Percentiles rank a stretch among this genome's conserved stretches.
Conservation (phyloP, 257 asterid genomes). For the Solanum stenotomum region DNA sequence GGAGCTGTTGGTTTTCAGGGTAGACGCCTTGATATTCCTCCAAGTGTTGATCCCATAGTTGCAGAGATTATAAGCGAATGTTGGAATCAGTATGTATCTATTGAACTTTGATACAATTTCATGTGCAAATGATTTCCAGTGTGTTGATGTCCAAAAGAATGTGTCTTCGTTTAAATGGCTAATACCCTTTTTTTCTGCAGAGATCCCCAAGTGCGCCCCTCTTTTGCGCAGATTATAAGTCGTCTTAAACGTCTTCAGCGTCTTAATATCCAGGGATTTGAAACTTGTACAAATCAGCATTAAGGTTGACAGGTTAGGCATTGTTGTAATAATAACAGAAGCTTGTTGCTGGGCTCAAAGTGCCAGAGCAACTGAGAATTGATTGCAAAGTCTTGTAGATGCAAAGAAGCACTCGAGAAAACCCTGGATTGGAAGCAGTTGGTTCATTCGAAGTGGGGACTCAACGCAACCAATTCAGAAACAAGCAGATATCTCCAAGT, state of each 20-base stretch:
- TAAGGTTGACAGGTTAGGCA: conserved; percentile 1
- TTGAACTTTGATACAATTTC: not conserved
- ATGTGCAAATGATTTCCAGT: not conserved
- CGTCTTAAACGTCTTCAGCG: conserved; percentile 69
- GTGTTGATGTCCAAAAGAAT: not conserved
- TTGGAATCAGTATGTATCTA: conserved; percentile 65
- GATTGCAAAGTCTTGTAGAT: conserved; percentile 18
- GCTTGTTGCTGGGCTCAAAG: conserved; percentile 23
- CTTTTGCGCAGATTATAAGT: conserved; percentile 74
- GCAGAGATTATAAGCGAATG: conserved; percentile 72
- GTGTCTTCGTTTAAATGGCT: not conserved
- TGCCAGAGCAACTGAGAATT: conserved; percentile 17
- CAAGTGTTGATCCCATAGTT: conserved; percentile 59
- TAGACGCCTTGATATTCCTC: conserved; percentile 66
- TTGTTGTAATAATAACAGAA: conserved; percentile 24
- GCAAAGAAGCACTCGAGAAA: conserved; percentile 5
- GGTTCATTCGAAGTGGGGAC: conserved; percentile 94
- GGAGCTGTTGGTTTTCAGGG: conserved; percentile 99
- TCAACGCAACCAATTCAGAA: conserved; percentile 36
- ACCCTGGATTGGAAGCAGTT: conserved; percentile 46
- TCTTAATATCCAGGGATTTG: conserved; percentile 37
- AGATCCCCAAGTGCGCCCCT: conserved; percentile 68
- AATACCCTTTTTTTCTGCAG: conserved; percentile 32
- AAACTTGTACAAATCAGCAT: conserved; percentile 23
- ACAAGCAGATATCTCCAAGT: conserved; percentile 14